Evolutionary conservation across 208 protist species (phyloP), one percentile per base, ranked within the genome.

Genomic region (Crithidia bombi): DNA sequence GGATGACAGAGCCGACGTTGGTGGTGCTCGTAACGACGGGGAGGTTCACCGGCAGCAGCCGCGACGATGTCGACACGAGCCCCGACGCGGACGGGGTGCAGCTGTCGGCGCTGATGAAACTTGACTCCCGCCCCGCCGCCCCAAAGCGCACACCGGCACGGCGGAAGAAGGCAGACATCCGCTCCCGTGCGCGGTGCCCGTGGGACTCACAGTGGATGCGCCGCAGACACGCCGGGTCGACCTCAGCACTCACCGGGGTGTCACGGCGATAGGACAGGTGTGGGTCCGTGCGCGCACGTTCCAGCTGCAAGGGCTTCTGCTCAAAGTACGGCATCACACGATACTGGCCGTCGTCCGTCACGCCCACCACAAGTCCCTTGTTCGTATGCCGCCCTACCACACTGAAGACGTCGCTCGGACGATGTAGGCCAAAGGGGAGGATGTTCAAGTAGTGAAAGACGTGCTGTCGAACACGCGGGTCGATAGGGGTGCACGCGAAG

Each of bases 361-460:
- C 63, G 17, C 79, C 81, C 17, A 76, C 28, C 23, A 90, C 68
- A 5, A 91, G 57, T 14, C 86, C 89, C 4, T 73, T 36, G 50
- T 81, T 86, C 2, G 86, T 90, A 65, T 92, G 89, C 5, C 83
- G 75, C 3, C 86, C 89, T 15, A 85, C 44, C 0, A 83, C 73
- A 19, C 66, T 36, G 74, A 90, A 94, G 7, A 94, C 74, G 5
- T 67, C 65, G 3, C 73, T 78, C 14, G 78, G 73, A 35, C 59
- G 70, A 25, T 78, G 69, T 5, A 94, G 64, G 12, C 84, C 84
- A 43, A 83, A 89, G 15, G 86, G 84, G 2, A 91, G 56, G n/a
- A 92, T 70, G 54, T 89, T 82, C 72, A 86, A 77, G 39, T 69
- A 64, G 61, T 89, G 78, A 59, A 91, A 91, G 12, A 74, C 52